Conservation (phyloP, 2,329 filamentous ascomycete genomes). For the Boeremia lycopersici region DNA sequence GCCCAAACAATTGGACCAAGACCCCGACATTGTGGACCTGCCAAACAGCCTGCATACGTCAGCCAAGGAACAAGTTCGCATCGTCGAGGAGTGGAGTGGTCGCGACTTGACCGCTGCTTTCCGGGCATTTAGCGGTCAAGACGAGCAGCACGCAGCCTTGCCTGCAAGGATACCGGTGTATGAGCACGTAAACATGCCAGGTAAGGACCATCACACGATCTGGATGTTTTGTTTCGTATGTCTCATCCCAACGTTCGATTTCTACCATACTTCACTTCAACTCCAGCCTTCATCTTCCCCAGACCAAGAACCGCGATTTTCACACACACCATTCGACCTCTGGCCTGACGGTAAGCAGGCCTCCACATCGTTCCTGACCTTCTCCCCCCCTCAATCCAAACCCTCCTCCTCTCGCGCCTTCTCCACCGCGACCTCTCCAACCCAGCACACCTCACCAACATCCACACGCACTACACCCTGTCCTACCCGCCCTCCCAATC, state of each 20-base stretch:
- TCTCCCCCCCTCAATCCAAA: slow-evolving; percentile 72
- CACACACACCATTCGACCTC: not conserved
- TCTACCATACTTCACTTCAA: not conserved
- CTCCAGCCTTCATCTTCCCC: not conserved
- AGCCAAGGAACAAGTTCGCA: slow-evolving; percentile 24
- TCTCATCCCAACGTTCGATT: too few species aligned
- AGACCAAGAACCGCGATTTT: not conserved
- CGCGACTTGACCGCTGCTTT: slow-evolving; percentile 32
- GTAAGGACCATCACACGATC: slow-evolving; percentile 50
- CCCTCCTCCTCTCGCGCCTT: slow-evolving; percentile 71
- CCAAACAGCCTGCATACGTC: slow-evolving; percentile 35
- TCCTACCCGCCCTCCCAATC: slow-evolving; percentile 59
- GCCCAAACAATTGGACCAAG: slow-evolving; percentile 56
- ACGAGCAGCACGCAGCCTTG: slow-evolving; percentile 3
- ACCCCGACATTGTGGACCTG: slow-evolving; percentile 51
- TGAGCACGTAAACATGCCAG: slow-evolving; percentile 70
- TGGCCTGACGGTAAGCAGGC: slow-evolving; percentile 59
- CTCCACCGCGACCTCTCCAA: slow-evolving; percentile 79
- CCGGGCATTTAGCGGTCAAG: slow-evolving; percentile 28
- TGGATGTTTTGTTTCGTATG: not conserved
- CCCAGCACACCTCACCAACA: slow-evolving; percentile 79
- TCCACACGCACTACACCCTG: slow-evolving; percentile 81
- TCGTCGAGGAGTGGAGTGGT: slow-evolving; percentile 29
- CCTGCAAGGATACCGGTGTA: slow-evolving; percentile 53
- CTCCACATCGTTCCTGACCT: slow-evolving; percentile 78